Percentiles rank a stretch among this genome's conserved stretches.
Conservation (phyloP, 805 yeast genomes). For the Tetrapisispora fleetii region DNA sequence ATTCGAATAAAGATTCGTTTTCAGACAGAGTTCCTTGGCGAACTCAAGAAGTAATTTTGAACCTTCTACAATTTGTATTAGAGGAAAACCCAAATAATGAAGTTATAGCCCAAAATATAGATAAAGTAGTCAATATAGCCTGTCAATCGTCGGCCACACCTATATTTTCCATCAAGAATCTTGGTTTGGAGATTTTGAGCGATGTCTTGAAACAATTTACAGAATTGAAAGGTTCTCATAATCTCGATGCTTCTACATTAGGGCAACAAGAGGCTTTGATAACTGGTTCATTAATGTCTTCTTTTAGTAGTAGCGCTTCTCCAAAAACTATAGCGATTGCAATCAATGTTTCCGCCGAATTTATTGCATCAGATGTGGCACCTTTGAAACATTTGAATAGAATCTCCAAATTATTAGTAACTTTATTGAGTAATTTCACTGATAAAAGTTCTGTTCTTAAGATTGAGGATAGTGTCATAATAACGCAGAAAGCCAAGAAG, state of each 20-base stretch:
- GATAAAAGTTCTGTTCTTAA: conserved; percentile 28
- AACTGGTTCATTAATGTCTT: conserved; percentile 79
- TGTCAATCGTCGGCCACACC: conserved; percentile 75
- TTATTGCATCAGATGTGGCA: conserved; percentile 53
- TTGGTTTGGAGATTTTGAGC: conserved; percentile 60
- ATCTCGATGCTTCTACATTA: conserved; percentile 57
- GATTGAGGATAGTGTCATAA: conserved; percentile 47
- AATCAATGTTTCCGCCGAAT: conserved; percentile 64
- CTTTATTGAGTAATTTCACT: conserved; percentile 49
- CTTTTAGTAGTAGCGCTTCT: conserved; percentile 65
- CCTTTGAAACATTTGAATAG: conserved; percentile 41
- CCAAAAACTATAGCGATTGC: conserved; percentile 70
- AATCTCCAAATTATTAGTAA: conserved; percentile 53
- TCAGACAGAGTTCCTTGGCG: conserved; percentile 34
- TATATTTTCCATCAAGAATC: conserved; percentile 45
- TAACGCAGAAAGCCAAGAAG: conserved; percentile 37
- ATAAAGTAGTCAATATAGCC: conserved; percentile 66
- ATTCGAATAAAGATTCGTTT: background rate
- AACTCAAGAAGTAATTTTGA: conserved; percentile 32
- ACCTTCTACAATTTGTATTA: conserved; percentile 22
- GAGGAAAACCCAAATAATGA: conserved; percentile 4
- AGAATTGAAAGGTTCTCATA: conserved; percentile 56
- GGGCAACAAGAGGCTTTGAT: conserved; percentile 95
- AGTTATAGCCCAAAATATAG: conserved; percentile 31
- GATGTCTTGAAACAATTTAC: conserved; percentile 53